A percentile compares a stretch with the other conserved stretches of the same genome.
phyloP scores from a whole-genome alignment of 78 protist genomes.

The Creolimax fragrantissima region DNA sequence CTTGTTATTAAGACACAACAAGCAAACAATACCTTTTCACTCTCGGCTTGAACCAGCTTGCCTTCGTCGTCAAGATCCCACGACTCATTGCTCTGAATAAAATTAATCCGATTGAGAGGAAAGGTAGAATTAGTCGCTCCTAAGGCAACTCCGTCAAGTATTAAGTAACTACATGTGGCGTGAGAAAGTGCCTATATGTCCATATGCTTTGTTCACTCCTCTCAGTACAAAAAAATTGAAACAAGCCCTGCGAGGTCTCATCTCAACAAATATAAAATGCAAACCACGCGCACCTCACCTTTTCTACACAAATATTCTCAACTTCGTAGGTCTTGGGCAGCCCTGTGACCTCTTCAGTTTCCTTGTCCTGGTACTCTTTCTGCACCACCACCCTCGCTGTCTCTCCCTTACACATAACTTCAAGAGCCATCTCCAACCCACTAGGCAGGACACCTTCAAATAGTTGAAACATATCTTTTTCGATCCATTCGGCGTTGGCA shows the following conservation, averaged over 20 bases:
- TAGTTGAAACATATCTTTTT: background rate
- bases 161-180: background rate
- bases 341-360: background rate
- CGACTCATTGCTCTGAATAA: background rate
- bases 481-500: background rate
- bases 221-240: background rate
- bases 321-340: background rate
- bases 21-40: background rate
- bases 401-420: background rate
- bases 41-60: background rate
- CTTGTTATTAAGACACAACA: no score
- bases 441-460: background rate
- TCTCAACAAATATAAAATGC: background rate
- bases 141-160: background rate
- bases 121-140: no score
- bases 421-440: background rate
- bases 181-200: background rate
- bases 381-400: background rate
- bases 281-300: background rate
- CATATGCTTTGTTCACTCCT: background rate
- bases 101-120: no score
- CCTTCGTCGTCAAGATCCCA: background rate
- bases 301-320: background rate
- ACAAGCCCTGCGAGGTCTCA: background rate
- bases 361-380: background rate